These are phyloP conservation scores for Phytopythium ostracodes DNA, from an alignment of 352 stramenopile genomes.

Conservation along the genomic window DNA sequence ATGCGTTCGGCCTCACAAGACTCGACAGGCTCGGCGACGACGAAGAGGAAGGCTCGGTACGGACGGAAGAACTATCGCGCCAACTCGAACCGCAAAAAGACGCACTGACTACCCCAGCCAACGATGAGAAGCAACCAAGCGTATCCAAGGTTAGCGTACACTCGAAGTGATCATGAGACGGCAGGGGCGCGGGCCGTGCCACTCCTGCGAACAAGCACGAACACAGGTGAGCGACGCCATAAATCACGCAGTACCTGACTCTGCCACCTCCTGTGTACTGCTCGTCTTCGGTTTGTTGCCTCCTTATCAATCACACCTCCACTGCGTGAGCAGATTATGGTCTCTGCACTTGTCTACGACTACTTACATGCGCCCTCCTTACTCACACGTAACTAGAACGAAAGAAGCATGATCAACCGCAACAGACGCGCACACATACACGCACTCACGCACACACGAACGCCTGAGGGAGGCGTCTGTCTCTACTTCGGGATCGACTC, in stretches of 20 bases:
- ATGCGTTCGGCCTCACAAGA: conserved; percentile 22
- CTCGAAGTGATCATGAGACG: not conserved
- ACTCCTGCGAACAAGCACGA: not conserved
- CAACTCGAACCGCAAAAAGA: conserved; percentile 60
- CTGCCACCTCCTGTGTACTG: not conserved
- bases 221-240: not conserved
- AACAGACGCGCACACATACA: not conserved
- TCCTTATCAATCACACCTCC: not conserved
- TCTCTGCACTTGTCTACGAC: conserved; percentile 13
- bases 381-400: not conserved
- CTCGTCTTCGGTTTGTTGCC: not conserved
- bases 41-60: conserved; percentile 45
- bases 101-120: not conserved
- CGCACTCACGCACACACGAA: conserved; percentile 2
- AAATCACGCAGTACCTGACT: no score
- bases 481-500: conserved; percentile 60
- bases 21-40: conserved; percentile 12
- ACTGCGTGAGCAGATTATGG: not conserved
- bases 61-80: conserved; percentile 76
- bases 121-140: no score
- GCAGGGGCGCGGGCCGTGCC: not conserved
- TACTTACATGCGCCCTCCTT: conserved; percentile 27
- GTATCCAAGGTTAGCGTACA: no score
- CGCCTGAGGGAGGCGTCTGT: not conserved
- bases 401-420: not conserved